Conservation (phyloP, 208 protist genomes). For the Herpetomonas tarakana region DNA sequence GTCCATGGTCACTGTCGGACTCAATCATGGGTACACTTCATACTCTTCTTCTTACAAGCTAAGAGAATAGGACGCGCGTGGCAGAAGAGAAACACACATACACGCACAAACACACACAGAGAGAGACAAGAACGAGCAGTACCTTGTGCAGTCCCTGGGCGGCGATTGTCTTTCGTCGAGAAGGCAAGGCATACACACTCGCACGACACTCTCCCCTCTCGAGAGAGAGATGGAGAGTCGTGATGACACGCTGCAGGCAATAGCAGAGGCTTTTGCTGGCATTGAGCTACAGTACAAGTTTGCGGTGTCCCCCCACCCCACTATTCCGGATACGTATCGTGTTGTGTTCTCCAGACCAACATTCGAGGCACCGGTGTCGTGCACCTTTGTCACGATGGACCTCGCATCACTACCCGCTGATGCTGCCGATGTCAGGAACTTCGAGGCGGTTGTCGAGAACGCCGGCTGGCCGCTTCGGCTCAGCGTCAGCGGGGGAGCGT, state of each 20-base stretch:
- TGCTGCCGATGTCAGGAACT: constrained; percentile 3
- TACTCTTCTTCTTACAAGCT: too few species aligned
- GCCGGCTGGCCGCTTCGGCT: constrained; percentile 31
- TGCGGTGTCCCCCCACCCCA: constrained; percentile 45
- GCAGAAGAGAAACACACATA: too few species aligned
- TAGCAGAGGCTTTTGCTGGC: constrained; percentile 37
- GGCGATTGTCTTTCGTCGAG: too few species aligned
- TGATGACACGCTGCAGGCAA: neutral
- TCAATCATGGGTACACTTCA: too few species aligned
- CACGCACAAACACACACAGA: too few species aligned
- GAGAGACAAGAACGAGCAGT: too few species aligned
- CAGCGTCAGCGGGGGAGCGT: constrained; percentile 7
- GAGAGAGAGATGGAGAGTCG: constrained; percentile 3
- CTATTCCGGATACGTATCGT: constrained; percentile 20
- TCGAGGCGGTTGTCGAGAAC: constrained; percentile 28
- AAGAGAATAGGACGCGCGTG: too few species aligned
- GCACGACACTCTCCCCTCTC: too few species aligned
- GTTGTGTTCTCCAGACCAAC: constrained; percentile 63
- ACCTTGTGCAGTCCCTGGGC: too few species aligned
- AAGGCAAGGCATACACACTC: too few species aligned
- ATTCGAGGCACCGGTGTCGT: constrained; percentile 42
- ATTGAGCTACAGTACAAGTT: constrained; percentile 49
- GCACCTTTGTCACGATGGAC: constrained; percentile 42
- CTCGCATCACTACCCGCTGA: constrained; percentile 7
- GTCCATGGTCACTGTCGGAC: too few species aligned